A percentile compares a stretch with the other conserved stretches of the same genome.
Conservation (phyloP, 2,329 filamentous ascomycete genomes). For the Alternaria triticimaculans region DNA sequence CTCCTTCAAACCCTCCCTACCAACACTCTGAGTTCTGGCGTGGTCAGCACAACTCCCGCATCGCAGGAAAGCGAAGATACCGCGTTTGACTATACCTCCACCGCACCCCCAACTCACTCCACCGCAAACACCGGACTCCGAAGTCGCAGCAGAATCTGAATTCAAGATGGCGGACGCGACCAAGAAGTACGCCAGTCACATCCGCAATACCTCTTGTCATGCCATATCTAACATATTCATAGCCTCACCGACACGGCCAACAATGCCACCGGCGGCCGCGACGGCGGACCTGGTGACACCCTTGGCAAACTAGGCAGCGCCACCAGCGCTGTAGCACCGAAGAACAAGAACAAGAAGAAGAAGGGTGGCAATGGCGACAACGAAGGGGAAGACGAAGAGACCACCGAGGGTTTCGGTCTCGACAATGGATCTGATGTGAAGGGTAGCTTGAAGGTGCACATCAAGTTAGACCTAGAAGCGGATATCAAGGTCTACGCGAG, state of each 20-base stretch:
- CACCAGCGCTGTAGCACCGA: background rate
- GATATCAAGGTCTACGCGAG: slow-evolving; percentile 29
- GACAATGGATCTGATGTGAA: slow-evolving; percentile 31
- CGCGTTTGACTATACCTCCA: slow-evolving; percentile 1
- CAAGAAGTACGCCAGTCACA: slow-evolving; percentile 10
- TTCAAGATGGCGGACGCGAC: slow-evolving; percentile 14
- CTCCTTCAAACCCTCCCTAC: background rate
- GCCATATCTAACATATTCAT: background rate
- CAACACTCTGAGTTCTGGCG: slow-evolving; percentile 15
- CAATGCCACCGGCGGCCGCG: slow-evolving; percentile 16
- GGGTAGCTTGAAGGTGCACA: slow-evolving; percentile 31
- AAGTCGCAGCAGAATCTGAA: background rate
- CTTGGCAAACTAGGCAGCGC: slow-evolving; percentile 9
- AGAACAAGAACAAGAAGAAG: slow-evolving; percentile 1
- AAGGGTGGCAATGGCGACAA: background rate
- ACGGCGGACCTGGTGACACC: slow-evolving; percentile 12
- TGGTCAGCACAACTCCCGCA: slow-evolving; percentile 9
- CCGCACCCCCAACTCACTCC: slow-evolving; percentile 4
- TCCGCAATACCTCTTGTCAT: background rate
- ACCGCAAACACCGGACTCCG: background rate
- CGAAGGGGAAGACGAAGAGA: slow-evolving; percentile 10
- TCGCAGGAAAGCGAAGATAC: slow-evolving; percentile 15
- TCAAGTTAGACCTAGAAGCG: slow-evolving; percentile 31
- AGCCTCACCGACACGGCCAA: slow-evolving; percentile 10
- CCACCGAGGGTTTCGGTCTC: slow-evolving; percentile 21